Conservation (phyloP, 129 eudicot species). For the Glebionis coronaria region DNA sequence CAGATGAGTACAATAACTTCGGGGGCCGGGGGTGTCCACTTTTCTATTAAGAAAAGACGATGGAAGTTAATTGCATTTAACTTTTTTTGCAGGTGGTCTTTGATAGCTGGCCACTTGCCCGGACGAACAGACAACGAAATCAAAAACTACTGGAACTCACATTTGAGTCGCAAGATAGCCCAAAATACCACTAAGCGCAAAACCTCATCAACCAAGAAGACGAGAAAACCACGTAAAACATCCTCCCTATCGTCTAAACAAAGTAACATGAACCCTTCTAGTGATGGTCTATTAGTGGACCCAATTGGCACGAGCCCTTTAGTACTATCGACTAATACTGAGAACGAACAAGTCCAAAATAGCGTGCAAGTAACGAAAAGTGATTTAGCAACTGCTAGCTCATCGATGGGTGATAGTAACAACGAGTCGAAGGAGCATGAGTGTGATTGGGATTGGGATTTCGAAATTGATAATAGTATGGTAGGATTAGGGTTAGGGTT, state of each 20-base stretch:
- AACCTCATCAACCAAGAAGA: background rate
- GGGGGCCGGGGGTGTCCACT: background rate
- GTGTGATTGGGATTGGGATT: slow-evolving; percentile 4
- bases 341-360: background rate
- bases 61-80: slow-evolving; percentile 6
- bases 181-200: slow-evolving; percentile 5
- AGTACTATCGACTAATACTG: too few species aligned
- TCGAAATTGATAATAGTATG: slow-evolving; percentile 18
- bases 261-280: slow-evolving; percentile 7
- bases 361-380: slow-evolving; percentile 1
- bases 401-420: slow-evolving; percentile 10
- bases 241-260: background rate
- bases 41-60: background rate
- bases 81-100: slow-evolving; percentile 60
- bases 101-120: slow-evolving; percentile 62
- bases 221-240: slow-evolving; percentile 15
- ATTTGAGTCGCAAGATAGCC: slow-evolving; percentile 53
- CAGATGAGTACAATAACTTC: background rate
- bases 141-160: slow-evolving; percentile 85
- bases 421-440: background rate
- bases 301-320: too few species aligned
- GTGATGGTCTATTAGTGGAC: background rate
- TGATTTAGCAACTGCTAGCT: background rate
- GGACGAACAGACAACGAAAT: slow-evolving; percentile 96
- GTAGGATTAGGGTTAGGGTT: slow-evolving; percentile 25